A percentile compares a stretch with the other conserved stretches of the same genome.
Conservation (phyloP, 2,329 filamentous ascomycete genomes). For the Dothideomycetes sp. region DNA sequence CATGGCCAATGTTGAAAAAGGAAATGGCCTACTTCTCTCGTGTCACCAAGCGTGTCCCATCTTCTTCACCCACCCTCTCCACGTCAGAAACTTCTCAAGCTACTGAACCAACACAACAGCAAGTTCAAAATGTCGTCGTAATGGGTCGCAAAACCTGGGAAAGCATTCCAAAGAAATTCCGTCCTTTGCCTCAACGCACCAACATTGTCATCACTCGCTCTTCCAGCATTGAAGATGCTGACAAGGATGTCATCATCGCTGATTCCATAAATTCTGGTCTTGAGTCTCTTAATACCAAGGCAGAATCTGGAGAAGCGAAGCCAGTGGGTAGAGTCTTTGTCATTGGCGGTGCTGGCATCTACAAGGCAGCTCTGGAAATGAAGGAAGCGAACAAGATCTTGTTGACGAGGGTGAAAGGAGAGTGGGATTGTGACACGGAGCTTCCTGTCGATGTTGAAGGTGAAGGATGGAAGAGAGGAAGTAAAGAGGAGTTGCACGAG, state of each 20-base stretch:
- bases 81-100: slow-evolving; percentile 13
- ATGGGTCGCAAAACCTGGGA: slow-evolving; percentile 99
- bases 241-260: slow-evolving; percentile 47
- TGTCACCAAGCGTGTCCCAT: slow-evolving; percentile 62
- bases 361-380: slow-evolving; percentile 57
- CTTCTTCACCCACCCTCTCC: too few species aligned
- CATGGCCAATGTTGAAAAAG: slow-evolving; percentile 78
- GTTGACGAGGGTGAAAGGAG: slow-evolving; percentile 57
- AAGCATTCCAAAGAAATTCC: slow-evolving; percentile 67
- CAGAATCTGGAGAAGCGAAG: slow-evolving; percentile 16
- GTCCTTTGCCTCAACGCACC: slow-evolving; percentile 68
- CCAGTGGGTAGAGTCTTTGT: slow-evolving; percentile 60
- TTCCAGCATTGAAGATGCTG: slow-evolving; percentile 17
- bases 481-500: slow-evolving; percentile 45
- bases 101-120: slow-evolving; percentile 1
- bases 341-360: slow-evolving; percentile 85
- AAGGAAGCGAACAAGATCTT: slow-evolving; percentile 53
- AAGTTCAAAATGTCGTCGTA: slow-evolving; percentile 57
- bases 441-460: slow-evolving; percentile 54
- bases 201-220: slow-evolving; percentile 70
- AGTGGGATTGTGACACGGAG: slow-evolving; percentile 68
- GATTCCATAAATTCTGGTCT: slow-evolving; percentile 28
- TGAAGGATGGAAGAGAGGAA: slow-evolving; percentile 46
- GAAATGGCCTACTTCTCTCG: slow-evolving; percentile 96
- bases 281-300: slow-evolving; percentile 19